Evolutionary conservation across 495 filamentous ascomycete species (phyloP).

Genomic region (Rusavskia elegans): DNA sequence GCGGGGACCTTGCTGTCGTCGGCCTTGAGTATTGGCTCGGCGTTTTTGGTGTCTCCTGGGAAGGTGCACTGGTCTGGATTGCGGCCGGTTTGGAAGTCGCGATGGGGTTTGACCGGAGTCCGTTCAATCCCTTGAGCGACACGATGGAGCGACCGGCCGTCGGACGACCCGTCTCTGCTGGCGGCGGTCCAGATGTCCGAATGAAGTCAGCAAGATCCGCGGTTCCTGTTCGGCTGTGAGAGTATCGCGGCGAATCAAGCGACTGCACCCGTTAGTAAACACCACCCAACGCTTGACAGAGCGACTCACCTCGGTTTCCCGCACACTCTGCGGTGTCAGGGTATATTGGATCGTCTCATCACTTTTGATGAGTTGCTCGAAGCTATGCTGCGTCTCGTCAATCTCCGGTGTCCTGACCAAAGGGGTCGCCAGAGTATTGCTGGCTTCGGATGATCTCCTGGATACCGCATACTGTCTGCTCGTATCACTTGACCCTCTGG

Average conservation of each 20-base stretch:
- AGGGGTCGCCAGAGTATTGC: not conserved
- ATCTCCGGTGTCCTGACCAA: conserved; percentile 18
- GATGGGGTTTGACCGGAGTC: conserved; percentile 12
- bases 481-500: conserved; percentile 26
- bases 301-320: conserved; percentile 63
- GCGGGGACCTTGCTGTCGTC: not conserved
- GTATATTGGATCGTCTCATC: conserved; percentile 89
- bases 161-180: conserved; percentile 3
- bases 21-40: not conserved
- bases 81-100: conserved; percentile 1
- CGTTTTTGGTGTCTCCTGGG: not conserved
- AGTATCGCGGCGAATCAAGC: conserved; percentile 26
- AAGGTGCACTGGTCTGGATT: not conserved
- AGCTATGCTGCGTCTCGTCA: conserved; percentile 37
- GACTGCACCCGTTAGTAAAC: conserved; percentile 10
- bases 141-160: conserved; percentile 4
- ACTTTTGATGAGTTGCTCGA: conserved; percentile 82
- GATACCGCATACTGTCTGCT: conserved; percentile 19
- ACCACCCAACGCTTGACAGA: not conserved
- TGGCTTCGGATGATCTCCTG: conserved; percentile 32
- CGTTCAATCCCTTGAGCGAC: conserved; percentile 12
- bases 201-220: conserved; percentile 23
- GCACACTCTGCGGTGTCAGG: conserved; percentile 75
- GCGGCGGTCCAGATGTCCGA: conserved; percentile 8
- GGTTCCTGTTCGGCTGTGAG: conserved; percentile 18